Percentiles rank a stretch among this genome's conserved stretches.
phyloP scores from a whole-genome alignment of 345 rosid species.

The Eucalyptus grandis region DNA sequence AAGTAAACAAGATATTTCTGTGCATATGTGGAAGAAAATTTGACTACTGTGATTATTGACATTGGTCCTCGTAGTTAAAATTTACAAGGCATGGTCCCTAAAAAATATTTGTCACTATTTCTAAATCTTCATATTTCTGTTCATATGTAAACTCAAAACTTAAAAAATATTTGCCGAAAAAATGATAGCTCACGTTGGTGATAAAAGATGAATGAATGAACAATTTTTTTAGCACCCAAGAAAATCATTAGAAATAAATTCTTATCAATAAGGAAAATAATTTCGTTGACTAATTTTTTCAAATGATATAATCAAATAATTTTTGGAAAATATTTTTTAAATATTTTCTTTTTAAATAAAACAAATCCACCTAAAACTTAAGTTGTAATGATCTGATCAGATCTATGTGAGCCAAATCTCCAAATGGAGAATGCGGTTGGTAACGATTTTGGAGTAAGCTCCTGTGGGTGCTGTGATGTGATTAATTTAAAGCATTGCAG shows the following conservation, averaged over 20 bases:
- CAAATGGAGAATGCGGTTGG: background rate
- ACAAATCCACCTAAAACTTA: background rate
- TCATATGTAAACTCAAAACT: background rate
- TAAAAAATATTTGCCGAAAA: too few species aligned
- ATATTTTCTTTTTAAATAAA: too few species aligned
- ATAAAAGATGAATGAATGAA: too few species aligned
- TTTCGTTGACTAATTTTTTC: too few species aligned
- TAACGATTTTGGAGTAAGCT: background rate
- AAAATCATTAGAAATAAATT: too few species aligned
- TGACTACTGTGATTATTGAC: too few species aligned
- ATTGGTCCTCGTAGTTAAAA: background rate
- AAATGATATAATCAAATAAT: fast-evolving
- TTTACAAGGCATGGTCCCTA: background rate
- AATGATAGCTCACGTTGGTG: too few species aligned
- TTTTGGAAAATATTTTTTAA: background rate
- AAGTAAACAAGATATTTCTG: too few species aligned
- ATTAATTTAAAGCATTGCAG: background rate
- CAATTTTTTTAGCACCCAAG: background rate
- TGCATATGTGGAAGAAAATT: too few species aligned
- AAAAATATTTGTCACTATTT: background rate
- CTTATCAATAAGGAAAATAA: too few species aligned
- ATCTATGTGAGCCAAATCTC: background rate
- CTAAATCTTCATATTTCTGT: background rate
- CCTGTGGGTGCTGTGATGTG: background rate
- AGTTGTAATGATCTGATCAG: background rate